These are phyloP conservation scores for Taxawa tesnikishii DNA, from an alignment of 2,329 filamentous ascomycete species.

Conservation along the genomic window DNA sequence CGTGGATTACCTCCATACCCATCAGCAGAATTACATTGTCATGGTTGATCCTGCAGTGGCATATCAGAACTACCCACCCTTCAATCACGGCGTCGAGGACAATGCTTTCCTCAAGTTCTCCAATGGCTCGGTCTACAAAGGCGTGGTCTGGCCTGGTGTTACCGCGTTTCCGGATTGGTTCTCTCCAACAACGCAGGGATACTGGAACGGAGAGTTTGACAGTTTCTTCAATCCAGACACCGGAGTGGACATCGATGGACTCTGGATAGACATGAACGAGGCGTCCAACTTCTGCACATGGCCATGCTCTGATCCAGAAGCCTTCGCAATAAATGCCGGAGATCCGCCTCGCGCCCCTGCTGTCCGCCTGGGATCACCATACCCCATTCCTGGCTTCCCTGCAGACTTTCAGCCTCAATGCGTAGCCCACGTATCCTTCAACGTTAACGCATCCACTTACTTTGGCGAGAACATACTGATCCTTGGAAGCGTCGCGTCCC, in stretches of 20 bases:
- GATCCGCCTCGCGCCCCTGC: slow-evolving; percentile 51
- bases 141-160: slow-evolving; percentile 65
- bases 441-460: slow-evolving; percentile 20
- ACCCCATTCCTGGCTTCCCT: slow-evolving; percentile 57
- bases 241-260: slow-evolving; percentile 63
- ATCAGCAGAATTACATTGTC: slow-evolving; percentile 30
- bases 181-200: slow-evolving; percentile 47
- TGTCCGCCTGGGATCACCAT: slow-evolving; percentile 47
- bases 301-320: slow-evolving; percentile 24
- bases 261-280: slow-evolving; percentile 64
- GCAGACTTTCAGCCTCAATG: slow-evolving; percentile 50
- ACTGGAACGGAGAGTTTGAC: slow-evolving; percentile 58
- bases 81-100: slow-evolving; percentile 45
- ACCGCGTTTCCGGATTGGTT: slow-evolving; percentile 54
- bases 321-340: slow-evolving; percentile 24
- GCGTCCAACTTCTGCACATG: slow-evolving; percentile 41
- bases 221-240: slow-evolving; percentile 50
- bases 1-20: slow-evolving; percentile 42
- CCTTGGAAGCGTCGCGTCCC: slow-evolving; percentile 18
- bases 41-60: slow-evolving; percentile 63
- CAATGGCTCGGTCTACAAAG: slow-evolving; percentile 45
- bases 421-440: slow-evolving; percentile 19
- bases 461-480: slow-evolving; percentile 22
- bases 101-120: slow-evolving; percentile 39
- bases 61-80: slow-evolving; percentile 30